Base-by-base conservation (phyloP, 768 basidiomycete genomes). In the Boletus reticuloceps region DNA sequence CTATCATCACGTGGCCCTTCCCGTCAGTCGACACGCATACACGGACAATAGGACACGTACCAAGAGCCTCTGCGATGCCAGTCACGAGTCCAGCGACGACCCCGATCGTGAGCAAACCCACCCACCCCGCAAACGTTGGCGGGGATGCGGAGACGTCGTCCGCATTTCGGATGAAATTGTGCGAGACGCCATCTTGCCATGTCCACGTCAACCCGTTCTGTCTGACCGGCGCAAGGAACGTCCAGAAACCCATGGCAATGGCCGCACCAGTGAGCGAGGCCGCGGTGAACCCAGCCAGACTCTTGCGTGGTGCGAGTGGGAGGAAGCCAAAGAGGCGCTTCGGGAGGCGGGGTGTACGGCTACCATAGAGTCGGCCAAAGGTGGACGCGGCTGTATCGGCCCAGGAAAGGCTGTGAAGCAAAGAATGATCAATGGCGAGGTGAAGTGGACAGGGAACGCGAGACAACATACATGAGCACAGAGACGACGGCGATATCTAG, bases 341-440 rank as follows among this genome's bases (percentile, higher is more conserved):
- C 2, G 87, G 87, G 5, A 89, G 80, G 6, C 74, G 79, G 1
- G 83, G 81, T 0, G 92, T 91, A 44, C 74, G 72, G n/a, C 76
- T 74, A 39, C 92, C 91, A 69, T 82, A 92, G 34, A 92, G 75
- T n/a, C 94, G 84, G 42, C 94, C 94, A 59, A 96, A 76, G 13
- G 91, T 95, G 11, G 94, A 96, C 6, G 94, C 94, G 17, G 93
- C 85, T 2, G 94, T 96, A 70, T 97, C 94, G 0, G 92, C 94
- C 94, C 94, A 97, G 32, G 93, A 94, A 46, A 97, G 84, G 58
- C 94, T 96, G 63, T 37, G 34, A 0, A 20, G 13, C 19, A 22
- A 38, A 25, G 16, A 17, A 53, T 10, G 8, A 19, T 51, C n/a
- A 19, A 17, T 7, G 9, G n/a, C 38, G 9, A 10, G 3, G 31